Evolutionary conservation across 768 basidiomycete species (phyloP).

Genomic region (Lentinula boryana): DNA sequence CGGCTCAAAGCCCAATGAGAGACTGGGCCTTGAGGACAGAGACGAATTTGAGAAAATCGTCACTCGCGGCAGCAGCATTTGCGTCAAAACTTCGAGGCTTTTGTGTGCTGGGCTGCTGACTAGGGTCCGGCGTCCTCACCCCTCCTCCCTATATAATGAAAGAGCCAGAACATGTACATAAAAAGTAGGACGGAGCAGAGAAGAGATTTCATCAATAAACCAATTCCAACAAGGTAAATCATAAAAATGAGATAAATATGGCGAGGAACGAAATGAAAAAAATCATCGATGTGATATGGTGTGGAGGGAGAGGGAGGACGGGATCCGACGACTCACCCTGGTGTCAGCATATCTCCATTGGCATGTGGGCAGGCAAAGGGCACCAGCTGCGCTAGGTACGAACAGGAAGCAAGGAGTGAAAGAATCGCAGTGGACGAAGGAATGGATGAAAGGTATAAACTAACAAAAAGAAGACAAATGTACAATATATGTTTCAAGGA

Average conservation of each 20-base stretch:
- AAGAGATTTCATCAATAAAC: not conserved
- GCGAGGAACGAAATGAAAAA: not conserved
- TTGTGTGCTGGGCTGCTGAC: not conserved
- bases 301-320: not conserved
- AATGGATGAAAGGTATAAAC: not conserved
- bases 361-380: not conserved
- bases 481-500: not conserved
- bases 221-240: not conserved
- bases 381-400: not conserved
- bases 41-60: not conserved
- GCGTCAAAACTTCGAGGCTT: not conserved
- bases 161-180: not conserved
- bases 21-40: not conserved
- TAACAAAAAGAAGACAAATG: not conserved
- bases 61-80: not conserved
- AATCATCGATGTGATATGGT: not conserved
- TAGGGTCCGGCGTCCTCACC: not conserved
- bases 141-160: conserved; percentile 2
- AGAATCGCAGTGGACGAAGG: not conserved
- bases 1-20: not conserved
- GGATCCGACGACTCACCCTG: conserved; percentile 2
- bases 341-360: not conserved
- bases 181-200: not conserved
- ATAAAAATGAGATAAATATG: not conserved
- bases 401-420: not conserved